Evolutionary conservation across 1,284 basidiomycete species (phyloP), one percentile per base, ranked within the genome.

Genomic region (Ganoderma sinense): DNA sequence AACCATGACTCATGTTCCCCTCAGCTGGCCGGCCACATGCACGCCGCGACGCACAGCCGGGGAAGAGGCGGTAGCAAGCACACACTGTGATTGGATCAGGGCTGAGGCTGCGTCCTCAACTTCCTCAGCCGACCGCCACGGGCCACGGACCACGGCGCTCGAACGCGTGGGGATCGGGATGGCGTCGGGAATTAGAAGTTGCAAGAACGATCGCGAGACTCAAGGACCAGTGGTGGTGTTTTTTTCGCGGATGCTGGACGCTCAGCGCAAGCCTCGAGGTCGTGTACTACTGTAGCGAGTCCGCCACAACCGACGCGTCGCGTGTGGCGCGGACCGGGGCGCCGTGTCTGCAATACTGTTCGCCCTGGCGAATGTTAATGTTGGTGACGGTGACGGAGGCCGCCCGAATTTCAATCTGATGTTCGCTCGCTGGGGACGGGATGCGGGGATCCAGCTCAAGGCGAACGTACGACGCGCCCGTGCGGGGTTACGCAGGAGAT

Each of bases 11-110:
- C 71, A 64, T 64, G 64, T 60, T 68, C 67, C 68, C 60, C 68
- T 66, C 48, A 51, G 48, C 48, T 51, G 48, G 68, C 68, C 33
- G 59, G 66, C 68, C 71, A 72, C 69, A 69, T 72, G 71, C 71
- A 66, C 64, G 59, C 67, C 40, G 40, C 36, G 40, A 41, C 41
- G 26, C 61, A 64, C 71, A 69, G 61, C 71, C 68, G 68, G 68
- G 64, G 59, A 66, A 40, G 71, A 68, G 71, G 65, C 66, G 65
- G 55, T 53, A 62, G 45, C 48, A 43, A 26, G 53, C 29, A 20
- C 8, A 23, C 14, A 18, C 31, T 29, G 53, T 51, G 48, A 51
- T 51, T 51, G 48, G 48, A 51, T 26, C 48, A 23, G 23, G 48
- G 48, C 26, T 51, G 23, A 51, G 48, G 14, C 23, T 23, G 26